phyloP scores from a whole-genome alignment of 2,329 filamentous ascomycete species.

The Hypoxylon sp. region DNA sequence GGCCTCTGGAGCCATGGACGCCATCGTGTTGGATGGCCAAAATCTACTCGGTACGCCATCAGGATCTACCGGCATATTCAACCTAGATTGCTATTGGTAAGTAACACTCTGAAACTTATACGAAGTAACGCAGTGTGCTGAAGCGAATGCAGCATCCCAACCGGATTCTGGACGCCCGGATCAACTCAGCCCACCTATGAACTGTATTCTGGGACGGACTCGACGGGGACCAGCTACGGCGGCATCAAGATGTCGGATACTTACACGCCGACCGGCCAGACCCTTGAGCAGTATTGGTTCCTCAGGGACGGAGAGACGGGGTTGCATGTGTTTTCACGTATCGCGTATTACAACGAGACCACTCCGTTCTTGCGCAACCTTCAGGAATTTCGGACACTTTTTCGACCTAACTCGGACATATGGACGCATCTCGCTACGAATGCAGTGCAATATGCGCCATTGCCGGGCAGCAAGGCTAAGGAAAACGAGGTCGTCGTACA shows the following conservation, averaged over 20 bases:
- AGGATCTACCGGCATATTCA: conserved; percentile 64
- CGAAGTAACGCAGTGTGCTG: conserved; percentile 31
- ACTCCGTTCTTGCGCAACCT: conserved; percentile 67
- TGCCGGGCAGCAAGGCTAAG: conserved; percentile 59
- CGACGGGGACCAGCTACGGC: conserved; percentile 63
- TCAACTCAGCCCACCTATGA: conserved; percentile 60
- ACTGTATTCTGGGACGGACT: conserved; percentile 64
- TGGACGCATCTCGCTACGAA: conserved; percentile 74
- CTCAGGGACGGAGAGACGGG: conserved; percentile 71
- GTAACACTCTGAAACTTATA: conserved; percentile 23
- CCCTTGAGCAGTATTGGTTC: conserved; percentile 74
- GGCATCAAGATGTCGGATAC: conserved; percentile 70
- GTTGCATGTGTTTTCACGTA: conserved; percentile 69
- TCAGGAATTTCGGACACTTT: conserved; percentile 71
- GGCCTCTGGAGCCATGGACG: conserved; percentile 53
- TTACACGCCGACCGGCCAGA: conserved; percentile 67
- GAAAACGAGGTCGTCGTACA: conserved; percentile 64
- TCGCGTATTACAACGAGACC: conserved; percentile 69
- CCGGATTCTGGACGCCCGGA: conserved; percentile 70
- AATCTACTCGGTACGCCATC: conserved; percentile 63
- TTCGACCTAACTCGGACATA: conserved; percentile 68
- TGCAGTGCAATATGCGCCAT: conserved; percentile 64
- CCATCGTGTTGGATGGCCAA: conserved; percentile 53
- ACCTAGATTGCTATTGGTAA: conserved; percentile 72
- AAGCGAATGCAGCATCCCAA: conserved; percentile 55